A percentile compares a stretch with the other conserved stretches of the same genome.
Conservation (phyloP, 1,284 basidiomycete species). For the Apiotrichum laibachii region DNA sequence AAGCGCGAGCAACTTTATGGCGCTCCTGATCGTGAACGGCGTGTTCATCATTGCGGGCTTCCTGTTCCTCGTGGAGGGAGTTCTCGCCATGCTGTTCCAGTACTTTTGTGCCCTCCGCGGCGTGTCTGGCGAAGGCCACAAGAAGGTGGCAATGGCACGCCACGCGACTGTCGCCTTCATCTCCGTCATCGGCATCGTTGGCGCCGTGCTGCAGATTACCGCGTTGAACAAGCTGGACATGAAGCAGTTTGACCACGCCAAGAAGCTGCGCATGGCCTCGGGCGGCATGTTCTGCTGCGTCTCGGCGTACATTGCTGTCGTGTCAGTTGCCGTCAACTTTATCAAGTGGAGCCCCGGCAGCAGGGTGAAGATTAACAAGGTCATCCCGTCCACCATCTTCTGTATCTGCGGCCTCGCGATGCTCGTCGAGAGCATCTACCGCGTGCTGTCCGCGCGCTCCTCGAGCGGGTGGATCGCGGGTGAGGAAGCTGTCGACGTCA, state of each 20-base stretch:
- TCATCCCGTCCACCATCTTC: not conserved
- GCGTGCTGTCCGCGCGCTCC: constrained; percentile 1
- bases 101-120: constrained; percentile 9
- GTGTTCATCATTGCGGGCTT: constrained; percentile 13
- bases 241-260: not conserved
- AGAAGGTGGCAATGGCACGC: not conserved
- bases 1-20: not conserved
- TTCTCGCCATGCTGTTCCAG: constrained; percentile 12
- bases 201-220: constrained; percentile 16
- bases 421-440: constrained; percentile 13
- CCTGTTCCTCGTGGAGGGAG: constrained; percentile 13
- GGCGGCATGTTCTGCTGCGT: constrained; percentile 12
- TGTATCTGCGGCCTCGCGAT: not conserved
- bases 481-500: constrained; percentile 1
- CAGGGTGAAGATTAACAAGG: not conserved
- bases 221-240: constrained; percentile 7
- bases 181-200: constrained; percentile 12
- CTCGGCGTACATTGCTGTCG: not conserved
- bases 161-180: constrained; percentile 6
- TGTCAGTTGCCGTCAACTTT: not conserved
- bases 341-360: not conserved
- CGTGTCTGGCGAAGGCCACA: not conserved
- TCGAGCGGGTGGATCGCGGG: constrained; percentile 3
- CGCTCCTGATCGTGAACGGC: constrained; percentile 11
- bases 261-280: constrained; percentile 7